Percentiles rank a stretch among this genome's conserved stretches.
Conservation (phyloP, 2,329 filamentous ascomycete genomes). For the Trichocomaceae sp. region DNA sequence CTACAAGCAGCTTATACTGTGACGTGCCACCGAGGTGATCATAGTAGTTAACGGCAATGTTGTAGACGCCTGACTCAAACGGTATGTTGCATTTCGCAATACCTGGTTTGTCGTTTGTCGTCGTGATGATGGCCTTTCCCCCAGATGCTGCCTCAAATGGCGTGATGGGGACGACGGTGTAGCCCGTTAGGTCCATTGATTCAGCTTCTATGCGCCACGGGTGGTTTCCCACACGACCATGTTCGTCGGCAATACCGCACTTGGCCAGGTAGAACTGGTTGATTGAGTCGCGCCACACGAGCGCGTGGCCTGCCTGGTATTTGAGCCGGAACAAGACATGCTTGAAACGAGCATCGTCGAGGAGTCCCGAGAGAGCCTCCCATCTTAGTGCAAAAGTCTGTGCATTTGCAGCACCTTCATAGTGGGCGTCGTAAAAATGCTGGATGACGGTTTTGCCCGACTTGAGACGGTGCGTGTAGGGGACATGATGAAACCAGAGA, state of each 20-base stretch:
- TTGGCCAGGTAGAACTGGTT: constrained; percentile 57
- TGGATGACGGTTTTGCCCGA: constrained; percentile 62
- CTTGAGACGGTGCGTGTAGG: constrained; percentile 57
- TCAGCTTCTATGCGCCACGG: constrained; percentile 64
- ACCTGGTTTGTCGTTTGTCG: constrained; percentile 46
- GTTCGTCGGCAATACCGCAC: constrained; percentile 54
- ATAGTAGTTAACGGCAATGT: constrained; percentile 61
- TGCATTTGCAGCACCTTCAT: constrained; percentile 53
- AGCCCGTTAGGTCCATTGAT: constrained; percentile 55
- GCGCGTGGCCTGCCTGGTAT: constrained; percentile 62
- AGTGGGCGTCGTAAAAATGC: constrained; percentile 60
- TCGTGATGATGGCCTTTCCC: constrained; percentile 50
- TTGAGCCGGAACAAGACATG: constrained; percentile 53
- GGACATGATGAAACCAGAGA: constrained; percentile 69
- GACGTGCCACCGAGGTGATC: constrained; percentile 55
- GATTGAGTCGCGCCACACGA: constrained; percentile 65
- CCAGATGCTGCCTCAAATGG: constrained; percentile 58
- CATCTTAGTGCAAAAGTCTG: constrained; percentile 52
- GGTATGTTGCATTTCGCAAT: constrained; percentile 43
- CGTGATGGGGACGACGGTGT: constrained; percentile 47
- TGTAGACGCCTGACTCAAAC: constrained; percentile 51
- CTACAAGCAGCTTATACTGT: constrained; percentile 50
- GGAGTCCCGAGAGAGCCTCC: constrained; percentile 48
- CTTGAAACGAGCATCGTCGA: constrained; percentile 56
- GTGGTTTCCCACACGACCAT: constrained; percentile 53